Evolutionary conservation across 1,284 basidiomycete species (phyloP).

Genomic region (Bjerkandera adusta): DNA sequence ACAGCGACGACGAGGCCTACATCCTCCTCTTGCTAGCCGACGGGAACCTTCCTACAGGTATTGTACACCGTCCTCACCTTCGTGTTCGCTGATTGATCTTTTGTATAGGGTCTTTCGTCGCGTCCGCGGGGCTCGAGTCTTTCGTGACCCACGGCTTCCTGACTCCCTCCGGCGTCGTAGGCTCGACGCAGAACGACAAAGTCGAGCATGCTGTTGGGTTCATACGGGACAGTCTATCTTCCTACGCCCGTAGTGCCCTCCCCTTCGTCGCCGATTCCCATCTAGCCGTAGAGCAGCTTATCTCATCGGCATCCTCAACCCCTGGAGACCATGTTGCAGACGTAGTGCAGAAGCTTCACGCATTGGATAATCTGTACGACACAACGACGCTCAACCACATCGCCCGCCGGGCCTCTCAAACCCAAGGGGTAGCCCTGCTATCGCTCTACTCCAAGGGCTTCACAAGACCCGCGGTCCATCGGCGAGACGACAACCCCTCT

Average conservation of each 20-base stretch:
- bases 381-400: conserved; percentile 89
- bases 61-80: background rate
- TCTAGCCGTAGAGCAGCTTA: conserved; percentile 30
- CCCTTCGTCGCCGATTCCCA: conserved; percentile 78
- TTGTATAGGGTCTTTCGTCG: conserved; percentile 76
- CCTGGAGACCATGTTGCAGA: conserved; percentile 9
- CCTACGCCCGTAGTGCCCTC: conserved; percentile 75
- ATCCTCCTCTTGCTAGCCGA: conserved; percentile 75
- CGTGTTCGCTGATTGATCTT: background rate
- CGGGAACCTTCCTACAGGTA: conserved; percentile 74
- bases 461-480: conserved; percentile 41
- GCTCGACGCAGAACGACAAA: conserved; percentile 25
- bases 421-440: conserved; percentile 92
- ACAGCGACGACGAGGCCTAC: conserved; percentile 52
- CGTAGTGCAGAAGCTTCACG: conserved; percentile 41
- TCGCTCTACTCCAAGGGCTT: conserved; percentile 87
- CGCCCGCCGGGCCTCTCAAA: conserved; percentile 80
- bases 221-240: conserved; percentile 64
- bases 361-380: conserved; percentile 81
- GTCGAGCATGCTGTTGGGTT: conserved; percentile 52
- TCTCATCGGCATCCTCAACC: background rate
- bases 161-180: conserved; percentile 31
- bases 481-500: background rate
- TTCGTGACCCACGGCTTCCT: conserved; percentile 86
- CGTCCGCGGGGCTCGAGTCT: conserved; percentile 91